Evolutionary conservation across 768 basidiomycete genomes (phyloP).

Genomic region (Trametes villosa): DNA sequence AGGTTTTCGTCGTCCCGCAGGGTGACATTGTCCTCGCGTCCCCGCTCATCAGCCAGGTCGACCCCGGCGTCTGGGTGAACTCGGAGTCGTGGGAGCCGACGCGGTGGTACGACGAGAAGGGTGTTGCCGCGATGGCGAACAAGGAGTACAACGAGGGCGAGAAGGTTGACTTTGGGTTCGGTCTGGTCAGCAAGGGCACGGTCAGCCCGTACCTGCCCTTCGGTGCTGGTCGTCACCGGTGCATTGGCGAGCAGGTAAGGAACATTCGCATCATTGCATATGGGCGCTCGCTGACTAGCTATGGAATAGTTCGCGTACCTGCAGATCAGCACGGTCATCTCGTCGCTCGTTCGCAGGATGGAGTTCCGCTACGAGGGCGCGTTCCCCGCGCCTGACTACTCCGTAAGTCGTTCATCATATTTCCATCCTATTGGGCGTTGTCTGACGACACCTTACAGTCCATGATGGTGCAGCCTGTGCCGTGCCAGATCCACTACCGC

Average conservation of each 20-base stretch:
- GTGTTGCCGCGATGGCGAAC: constrained; percentile 79
- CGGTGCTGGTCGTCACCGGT: constrained; percentile 94
- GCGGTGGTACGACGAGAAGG: constrained; percentile 86
- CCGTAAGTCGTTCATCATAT: constrained; percentile 57
- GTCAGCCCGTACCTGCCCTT: constrained; percentile 97
- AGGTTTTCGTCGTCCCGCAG: constrained; percentile 83
- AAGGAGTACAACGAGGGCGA: constrained; percentile 79
- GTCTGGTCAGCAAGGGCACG: constrained; percentile 93
- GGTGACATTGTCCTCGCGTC: constrained; percentile 90
- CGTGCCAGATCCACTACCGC: constrained; percentile 67
- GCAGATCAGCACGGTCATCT: constrained; percentile 84
- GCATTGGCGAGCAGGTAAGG: constrained; percentile 75
- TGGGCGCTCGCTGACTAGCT: constrained; percentile 10
- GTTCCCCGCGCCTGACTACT: constrained; percentile 88
- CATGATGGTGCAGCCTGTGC: constrained; percentile 89
- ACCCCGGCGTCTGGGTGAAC: constrained; percentile 81
- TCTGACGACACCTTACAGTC: constrained; percentile 53
- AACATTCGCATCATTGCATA: not conserved
- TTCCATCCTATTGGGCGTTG: not conserved
- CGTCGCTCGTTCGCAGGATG: constrained; percentile 75
- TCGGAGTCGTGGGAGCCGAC: constrained; percentile 73
- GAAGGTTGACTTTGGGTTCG: constrained; percentile 96
- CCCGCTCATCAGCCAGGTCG: constrained; percentile 86
- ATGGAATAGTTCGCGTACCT: constrained; percentile 83
- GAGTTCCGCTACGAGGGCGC: constrained; percentile 70